Evolutionary conservation across 345 rosid species (phyloP).

Genomic region (rapeseed (Brassica napus)): DNA sequence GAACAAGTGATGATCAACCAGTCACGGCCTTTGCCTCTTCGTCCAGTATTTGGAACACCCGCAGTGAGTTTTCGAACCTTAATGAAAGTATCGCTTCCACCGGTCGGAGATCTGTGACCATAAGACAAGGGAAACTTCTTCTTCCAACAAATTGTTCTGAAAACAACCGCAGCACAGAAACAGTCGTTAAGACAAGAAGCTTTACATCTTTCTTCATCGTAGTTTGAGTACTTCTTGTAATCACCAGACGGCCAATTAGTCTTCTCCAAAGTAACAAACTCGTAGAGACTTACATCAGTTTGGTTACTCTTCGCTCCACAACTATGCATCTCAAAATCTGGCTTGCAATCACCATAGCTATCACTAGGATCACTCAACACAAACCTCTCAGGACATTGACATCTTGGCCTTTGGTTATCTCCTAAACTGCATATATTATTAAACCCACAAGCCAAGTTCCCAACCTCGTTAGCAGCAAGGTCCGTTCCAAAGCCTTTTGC

Average conservation of each 20-base stretch:
- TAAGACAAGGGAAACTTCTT: constrained; percentile 54
- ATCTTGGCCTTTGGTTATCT: constrained; percentile 43
- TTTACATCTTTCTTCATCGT: constrained; percentile 51
- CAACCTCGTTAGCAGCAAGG: neutral
- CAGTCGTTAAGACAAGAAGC: constrained; percentile 53
- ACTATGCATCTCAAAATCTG: constrained; percentile 39
- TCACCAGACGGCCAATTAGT: constrained; percentile 47
- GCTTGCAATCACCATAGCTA: constrained; percentile 46
- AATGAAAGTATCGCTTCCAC: constrained; percentile 43
- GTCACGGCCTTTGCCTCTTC: neutral
- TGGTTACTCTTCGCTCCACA: constrained; percentile 32
- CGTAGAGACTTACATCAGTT: constrained; percentile 33
- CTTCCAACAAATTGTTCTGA: constrained; percentile 48
- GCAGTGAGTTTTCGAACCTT: constrained; percentile 31
- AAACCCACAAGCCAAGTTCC: constrained; percentile 59
- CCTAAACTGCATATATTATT: constrained; percentile 51
- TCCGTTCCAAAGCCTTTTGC: neutral
- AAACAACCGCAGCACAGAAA: constrained; percentile 53
- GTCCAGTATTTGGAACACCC: neutral
- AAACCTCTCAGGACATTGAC: constrained; percentile 52
- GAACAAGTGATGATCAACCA: constrained; percentile 15
- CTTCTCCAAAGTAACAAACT: constrained; percentile 23
- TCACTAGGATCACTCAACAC: constrained; percentile 41
- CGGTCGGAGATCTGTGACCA: constrained; percentile 35
- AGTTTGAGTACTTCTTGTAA: constrained; percentile 36